These are phyloP conservation scores for Globisporangium heterothallicum DNA, from an alignment of 352 stramenopile species.

Conservation along the genomic window DNA sequence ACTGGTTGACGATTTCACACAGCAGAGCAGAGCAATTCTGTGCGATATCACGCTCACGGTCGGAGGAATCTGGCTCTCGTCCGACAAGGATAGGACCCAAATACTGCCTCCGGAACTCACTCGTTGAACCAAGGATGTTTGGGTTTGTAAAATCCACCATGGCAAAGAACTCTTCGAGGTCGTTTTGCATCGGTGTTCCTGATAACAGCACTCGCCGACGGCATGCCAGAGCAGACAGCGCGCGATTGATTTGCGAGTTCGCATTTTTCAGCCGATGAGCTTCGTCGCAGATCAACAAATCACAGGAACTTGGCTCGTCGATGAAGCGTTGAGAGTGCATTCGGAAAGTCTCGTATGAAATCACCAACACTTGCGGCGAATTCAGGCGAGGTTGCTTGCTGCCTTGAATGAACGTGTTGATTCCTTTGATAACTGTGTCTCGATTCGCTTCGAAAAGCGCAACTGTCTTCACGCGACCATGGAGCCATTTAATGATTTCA, in stretches of 20 bases:
- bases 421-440: constrained; percentile 77
- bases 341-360: constrained; percentile 91
- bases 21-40: constrained; percentile 92
- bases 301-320: constrained; percentile 84
- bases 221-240: constrained; percentile 76
- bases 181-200: constrained; percentile 98
- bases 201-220: constrained; percentile 93
- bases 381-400: constrained; percentile 53
- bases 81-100: constrained; percentile 85
- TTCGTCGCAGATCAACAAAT: constrained; percentile 98
- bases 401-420: constrained; percentile 77
- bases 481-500: constrained; percentile 86
- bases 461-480: constrained; percentile 77
- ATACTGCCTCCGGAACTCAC: constrained; percentile 93
- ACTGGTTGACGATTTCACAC: constrained; percentile 97
- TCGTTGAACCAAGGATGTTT: constrained; percentile 72
- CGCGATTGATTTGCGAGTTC: constrained; percentile 91
- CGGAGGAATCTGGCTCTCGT: constrained; percentile 87
- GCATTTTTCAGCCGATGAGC: constrained; percentile 98
- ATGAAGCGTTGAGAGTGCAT: constrained; percentile 90
- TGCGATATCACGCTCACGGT: constrained; percentile 65
- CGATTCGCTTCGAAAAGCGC: constrained; percentile 79
- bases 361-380: constrained; percentile 76
- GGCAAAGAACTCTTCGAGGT: constrained; percentile 98
- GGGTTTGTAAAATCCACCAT: constrained; percentile 93